Evolutionary conservation across 257 asterid species (phyloP), one percentile per base, ranked within the genome.

Genomic region (Solanum pinnatisectum): DNA sequence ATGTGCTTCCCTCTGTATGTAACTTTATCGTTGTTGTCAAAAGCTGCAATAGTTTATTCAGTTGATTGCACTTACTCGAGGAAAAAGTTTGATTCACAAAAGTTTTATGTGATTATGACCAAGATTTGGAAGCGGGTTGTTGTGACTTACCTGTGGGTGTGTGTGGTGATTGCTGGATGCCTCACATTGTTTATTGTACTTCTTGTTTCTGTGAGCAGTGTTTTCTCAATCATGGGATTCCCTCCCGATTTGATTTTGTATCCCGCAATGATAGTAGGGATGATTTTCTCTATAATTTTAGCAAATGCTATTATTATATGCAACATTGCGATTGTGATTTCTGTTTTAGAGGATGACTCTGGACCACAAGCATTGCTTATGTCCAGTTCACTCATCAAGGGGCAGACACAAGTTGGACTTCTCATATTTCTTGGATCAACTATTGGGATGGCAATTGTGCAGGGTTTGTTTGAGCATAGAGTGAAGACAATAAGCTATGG

Each of bases 401-500:
- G 99, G 76, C 98, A 96, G 90, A 94, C 95, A 70, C 98, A 96
- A 89, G 98, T 97, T 12, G 99, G 99, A 85, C 95, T 97, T 10
- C 87, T 94, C 93, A 94, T 97, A 91, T 96, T 94, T 91, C 96
- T 97, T 86, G 96, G 96, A 27, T 95, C 98, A 12, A 96, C 98
- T 0, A 92, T 96, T 20, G 99, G 98, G 83, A 89, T 94, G 98
- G 98, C 96, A 27, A 91, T 97, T 46, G 98, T 97, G 89, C 96
- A 97, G 91, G 98, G 96, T 76, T 90, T 97, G 49, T 97, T 95
- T 88, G 98, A 96, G 91, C 99, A 96, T 88, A 91, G 99, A 89
- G 99, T 97, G 85, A 97, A 94, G 92, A 95, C 96, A 18, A 88
- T 97, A 86, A 96, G 99, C 81, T 97, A 97, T 89, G 99, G 99